Evolutionary conservation across 163 green algal species (phyloP).

Genomic region (Scenedesmus sp.): DNA sequence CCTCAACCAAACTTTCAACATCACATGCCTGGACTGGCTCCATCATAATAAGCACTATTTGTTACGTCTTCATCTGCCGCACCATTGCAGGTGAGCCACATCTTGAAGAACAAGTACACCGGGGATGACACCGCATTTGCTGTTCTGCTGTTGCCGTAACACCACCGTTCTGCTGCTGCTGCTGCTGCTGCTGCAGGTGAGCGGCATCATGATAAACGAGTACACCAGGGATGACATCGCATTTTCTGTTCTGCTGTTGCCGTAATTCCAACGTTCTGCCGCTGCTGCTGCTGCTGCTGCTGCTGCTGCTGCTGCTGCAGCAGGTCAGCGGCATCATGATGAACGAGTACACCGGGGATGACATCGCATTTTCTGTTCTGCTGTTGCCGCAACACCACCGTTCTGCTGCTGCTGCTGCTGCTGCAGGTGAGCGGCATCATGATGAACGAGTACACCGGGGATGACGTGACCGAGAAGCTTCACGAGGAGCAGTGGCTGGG

Average conservation of each 20-base stretch:
- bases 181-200: conserved; percentile 19
- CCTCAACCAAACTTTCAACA: no score
- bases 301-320: not conserved
- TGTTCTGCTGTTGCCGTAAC: no score
- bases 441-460: conserved; percentile 57
- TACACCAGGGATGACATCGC: conserved; percentile 47
- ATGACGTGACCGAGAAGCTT: conserved; percentile 50
- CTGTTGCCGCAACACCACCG: no score
- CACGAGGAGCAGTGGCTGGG: conserved; percentile 53
- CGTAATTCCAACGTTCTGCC: no score
- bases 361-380: not conserved
- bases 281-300: no score
- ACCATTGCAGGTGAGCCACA: conserved; percentile 4
- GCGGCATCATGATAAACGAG: conserved; percentile 59
- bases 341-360: conserved; percentile 43
- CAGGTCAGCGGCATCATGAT: conserved; percentile 46
- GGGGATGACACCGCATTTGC: not conserved
- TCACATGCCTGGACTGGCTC: no score
- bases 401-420: not conserved
- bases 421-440: conserved; percentile 53
- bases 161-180: not conserved
- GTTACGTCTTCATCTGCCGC: no score
- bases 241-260: no score
- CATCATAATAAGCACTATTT: no score
- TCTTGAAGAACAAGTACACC: conserved; percentile 49